Evolutionary conservation across 768 basidiomycete species (phyloP).

Genomic region (Agaricus subrufescens): DNA sequence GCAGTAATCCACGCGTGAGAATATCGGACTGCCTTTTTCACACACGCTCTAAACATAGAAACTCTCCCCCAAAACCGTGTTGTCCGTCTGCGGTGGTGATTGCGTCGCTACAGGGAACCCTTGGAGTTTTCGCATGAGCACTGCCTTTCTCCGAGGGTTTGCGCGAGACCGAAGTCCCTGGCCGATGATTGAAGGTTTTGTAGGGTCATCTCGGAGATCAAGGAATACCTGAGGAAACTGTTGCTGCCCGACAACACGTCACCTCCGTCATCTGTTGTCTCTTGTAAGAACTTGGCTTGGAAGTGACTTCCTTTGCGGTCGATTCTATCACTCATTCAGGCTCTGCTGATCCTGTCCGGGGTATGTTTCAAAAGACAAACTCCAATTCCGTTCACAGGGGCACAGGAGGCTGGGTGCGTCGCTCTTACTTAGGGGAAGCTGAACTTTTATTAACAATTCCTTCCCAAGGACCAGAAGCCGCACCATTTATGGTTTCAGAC

Average conservation of each 20-base stretch:
- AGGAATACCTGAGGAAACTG: slow-evolving; percentile 27
- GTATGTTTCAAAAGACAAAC: slow-evolving; percentile 40
- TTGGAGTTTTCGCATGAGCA: slow-evolving; percentile 9
- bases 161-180: slow-evolving; percentile 38
- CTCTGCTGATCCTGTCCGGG: slow-evolving; percentile 33
- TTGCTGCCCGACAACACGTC: slow-evolving; percentile 52
- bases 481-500: not conserved
- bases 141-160: not conserved
- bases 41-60: no score
- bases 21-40: not conserved
- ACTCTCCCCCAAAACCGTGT: no score
- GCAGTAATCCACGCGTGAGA: slow-evolving; percentile 11
- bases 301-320: no score
- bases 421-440: slow-evolving; percentile 6
- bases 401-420: slow-evolving; percentile 33
- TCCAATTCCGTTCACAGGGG: slow-evolving; percentile 44
- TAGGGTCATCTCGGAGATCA: slow-evolving; percentile 20
- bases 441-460: no score
- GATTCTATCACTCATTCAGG: no score
- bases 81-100: slow-evolving; percentile 14
- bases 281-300: slow-evolving; percentile 31
- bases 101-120: not conserved
- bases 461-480: not conserved
- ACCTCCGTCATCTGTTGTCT: slow-evolving; percentile 50
- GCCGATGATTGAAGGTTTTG: slow-evolving; percentile 32